A percentile compares a stretch with the other conserved stretches of the same genome.
phyloP scores from a whole-genome alignment of 768 basidiomycete species.

The Suillus sp. region DNA sequence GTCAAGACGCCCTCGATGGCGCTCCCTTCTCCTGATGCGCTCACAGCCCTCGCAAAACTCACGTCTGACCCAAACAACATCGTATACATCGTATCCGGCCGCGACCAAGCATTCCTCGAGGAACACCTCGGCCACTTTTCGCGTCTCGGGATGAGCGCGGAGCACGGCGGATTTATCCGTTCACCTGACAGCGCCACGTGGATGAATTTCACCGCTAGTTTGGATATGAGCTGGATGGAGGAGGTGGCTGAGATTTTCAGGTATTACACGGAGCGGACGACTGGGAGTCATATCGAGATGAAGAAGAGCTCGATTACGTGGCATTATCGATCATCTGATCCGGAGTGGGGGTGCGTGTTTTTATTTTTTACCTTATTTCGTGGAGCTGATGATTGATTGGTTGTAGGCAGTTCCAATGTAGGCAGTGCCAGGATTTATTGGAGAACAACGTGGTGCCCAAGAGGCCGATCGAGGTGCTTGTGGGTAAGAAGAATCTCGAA shows the following conservation, averaged over 20 bases:
- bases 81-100: slow-evolving; percentile 97
- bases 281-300: slow-evolving; percentile 93
- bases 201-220: slow-evolving; percentile 58
- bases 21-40: slow-evolving; percentile 71
- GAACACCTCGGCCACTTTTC: slow-evolving; percentile 85
- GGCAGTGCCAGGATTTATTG: slow-evolving; percentile 93
- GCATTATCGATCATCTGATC: slow-evolving; percentile 49
- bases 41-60: slow-evolving; percentile 72
- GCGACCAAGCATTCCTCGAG: slow-evolving; percentile 90
- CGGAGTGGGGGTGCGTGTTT: slow-evolving; percentile 86
- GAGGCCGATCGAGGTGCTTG: slow-evolving; percentile 93
- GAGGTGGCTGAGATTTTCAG: slow-evolving; percentile 95
- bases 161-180: slow-evolving; percentile 93
- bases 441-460: slow-evolving; percentile 94
- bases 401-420: slow-evolving; percentile 83
- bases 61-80: slow-evolving; percentile 83
- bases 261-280: slow-evolving; percentile 96
- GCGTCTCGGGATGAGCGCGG: slow-evolving; percentile 88
- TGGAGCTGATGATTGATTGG: slow-evolving; percentile 12
- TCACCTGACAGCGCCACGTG: slow-evolving; percentile 67
- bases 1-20: slow-evolving; percentile 93
- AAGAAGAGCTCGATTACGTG: slow-evolving; percentile 99
- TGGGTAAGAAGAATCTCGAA: slow-evolving; percentile 98
- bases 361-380: background rate
- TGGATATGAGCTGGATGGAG: slow-evolving; percentile 87